Percentiles rank a stretch among this genome's conserved stretches.
These are phyloP conservation scores for Primulina eburnea DNA, from an alignment of 257 asterid species.

Conservation along the genomic window DNA sequence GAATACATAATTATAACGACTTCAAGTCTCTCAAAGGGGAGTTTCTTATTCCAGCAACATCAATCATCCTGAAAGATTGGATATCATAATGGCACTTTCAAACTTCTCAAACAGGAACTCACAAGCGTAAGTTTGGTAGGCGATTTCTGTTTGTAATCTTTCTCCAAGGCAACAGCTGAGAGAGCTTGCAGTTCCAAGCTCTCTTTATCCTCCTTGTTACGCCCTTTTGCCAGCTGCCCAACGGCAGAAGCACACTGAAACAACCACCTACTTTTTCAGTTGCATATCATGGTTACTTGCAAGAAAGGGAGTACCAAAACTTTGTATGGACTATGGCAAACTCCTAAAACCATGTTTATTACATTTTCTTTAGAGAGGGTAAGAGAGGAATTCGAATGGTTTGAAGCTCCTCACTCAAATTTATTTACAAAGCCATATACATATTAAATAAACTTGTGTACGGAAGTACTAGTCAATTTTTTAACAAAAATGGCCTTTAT, in stretches of 20 bases:
- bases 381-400: not conserved
- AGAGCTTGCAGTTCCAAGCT: slow-evolving; percentile 67
- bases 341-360: not conserved
- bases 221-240: slow-evolving; percentile 72
- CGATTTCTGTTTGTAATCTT: slow-evolving; percentile 64
- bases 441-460: too few relatives aligned
- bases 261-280: slow-evolving; percentile 21
- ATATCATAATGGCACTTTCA: slow-evolving; percentile 51
- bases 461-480: not conserved
- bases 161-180: slow-evolving; percentile 66
- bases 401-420: not conserved
- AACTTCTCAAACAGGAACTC: slow-evolving; percentile 52
- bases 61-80: not conserved
- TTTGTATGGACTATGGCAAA: not conserved
- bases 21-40: not conserved
- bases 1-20: not conserved
- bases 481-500: not conserved
- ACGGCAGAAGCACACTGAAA: slow-evolving; percentile 73
- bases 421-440: not conserved
- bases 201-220: slow-evolving; percentile 88
- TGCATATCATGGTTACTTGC: not conserved
- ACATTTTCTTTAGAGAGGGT: not conserved
- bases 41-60: not conserved
- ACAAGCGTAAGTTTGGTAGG: slow-evolving; percentile 54
- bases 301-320: slow-evolving; percentile 1